Evolutionary conservation across 345 rosid species (phyloP).

Genomic region (Gossypium stocksii): DNA sequence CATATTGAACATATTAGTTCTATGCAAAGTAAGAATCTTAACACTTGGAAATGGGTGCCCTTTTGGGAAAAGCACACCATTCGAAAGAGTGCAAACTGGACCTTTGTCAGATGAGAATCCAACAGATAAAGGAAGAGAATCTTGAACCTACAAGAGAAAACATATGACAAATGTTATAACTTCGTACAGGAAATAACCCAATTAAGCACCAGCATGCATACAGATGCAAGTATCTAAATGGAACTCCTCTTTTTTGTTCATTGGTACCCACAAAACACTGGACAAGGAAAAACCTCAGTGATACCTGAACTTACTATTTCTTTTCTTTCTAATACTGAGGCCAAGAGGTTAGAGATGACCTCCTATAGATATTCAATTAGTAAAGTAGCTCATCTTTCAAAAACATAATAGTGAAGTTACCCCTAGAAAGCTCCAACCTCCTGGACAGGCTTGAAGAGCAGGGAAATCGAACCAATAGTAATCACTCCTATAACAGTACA

Average conservation of each 20-base stretch:
- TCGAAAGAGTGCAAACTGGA: slow-evolving; percentile 41
- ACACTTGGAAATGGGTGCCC: slow-evolving; percentile 68
- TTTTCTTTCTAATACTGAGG: neutral
- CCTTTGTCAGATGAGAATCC: slow-evolving; percentile 62
- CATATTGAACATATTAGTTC: slow-evolving; percentile 42
- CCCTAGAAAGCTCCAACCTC: slow-evolving; percentile 4
- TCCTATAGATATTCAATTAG: neutral
- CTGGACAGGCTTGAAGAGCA: neutral
- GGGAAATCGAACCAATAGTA: neutral
- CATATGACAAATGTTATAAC: neutral
- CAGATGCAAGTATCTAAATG: neutral
- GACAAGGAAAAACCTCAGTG: neutral
- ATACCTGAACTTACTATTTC: neutral
- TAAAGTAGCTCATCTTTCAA: neutral
- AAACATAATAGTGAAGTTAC: neutral
- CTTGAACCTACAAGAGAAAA: slow-evolving; percentile 60
- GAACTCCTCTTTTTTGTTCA: neutral
- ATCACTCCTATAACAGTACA: neutral
- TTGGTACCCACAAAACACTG: neutral
- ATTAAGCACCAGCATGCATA: slow-evolving; percentile 1
- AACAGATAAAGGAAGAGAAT: slow-evolving; percentile 64
- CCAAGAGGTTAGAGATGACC: neutral
- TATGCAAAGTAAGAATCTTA: slow-evolving; percentile 59
- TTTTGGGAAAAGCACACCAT: slow-evolving; percentile 56
- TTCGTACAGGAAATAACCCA: neutral